These are phyloP conservation scores for Populus hybrid DNA, from an alignment of 441 rosid species.

Conservation along the genomic window DNA sequence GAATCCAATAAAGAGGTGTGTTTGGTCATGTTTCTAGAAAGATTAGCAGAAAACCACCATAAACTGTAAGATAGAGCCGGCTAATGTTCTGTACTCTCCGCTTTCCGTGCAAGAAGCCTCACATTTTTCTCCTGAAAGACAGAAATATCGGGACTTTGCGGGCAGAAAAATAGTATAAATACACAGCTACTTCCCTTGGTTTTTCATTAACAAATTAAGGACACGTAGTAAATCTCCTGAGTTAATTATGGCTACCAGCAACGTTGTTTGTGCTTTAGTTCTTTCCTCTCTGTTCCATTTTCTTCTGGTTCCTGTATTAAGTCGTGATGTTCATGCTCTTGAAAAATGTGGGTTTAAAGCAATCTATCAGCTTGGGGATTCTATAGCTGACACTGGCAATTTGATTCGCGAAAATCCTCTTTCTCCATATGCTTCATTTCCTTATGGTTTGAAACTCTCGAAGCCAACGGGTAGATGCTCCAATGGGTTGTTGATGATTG, in stretches of 20 bases:
- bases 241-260: background rate
- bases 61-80: background rate
- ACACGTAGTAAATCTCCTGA: background rate
- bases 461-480: conserved; percentile 30
- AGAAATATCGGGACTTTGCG: background rate
- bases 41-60: background rate
- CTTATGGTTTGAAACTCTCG: conserved; percentile 17
- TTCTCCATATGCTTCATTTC: conserved; percentile 9
- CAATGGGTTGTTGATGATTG: conserved; percentile 29
- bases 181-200: background rate
- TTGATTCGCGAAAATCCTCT: conserved; percentile 3
- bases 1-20: too few relatives aligned
- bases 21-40: background rate
- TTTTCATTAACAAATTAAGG: background rate
- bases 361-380: too few relatives aligned
- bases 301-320: too few relatives aligned
- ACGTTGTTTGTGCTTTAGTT: too few relatives aligned
- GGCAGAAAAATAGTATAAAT: background rate
- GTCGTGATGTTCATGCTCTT: too few relatives aligned
- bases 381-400: too few relatives aligned
- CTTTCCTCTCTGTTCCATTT: too few relatives aligned
- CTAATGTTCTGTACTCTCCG: background rate
- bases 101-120: background rate
- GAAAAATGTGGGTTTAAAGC: too few relatives aligned
- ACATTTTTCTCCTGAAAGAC: background rate